Percentiles rank a stretch among this genome's conserved stretches.
These are phyloP conservation scores for Coniochaeta prunicola DNA, from an alignment of 2,329 filamentous ascomycete species.

Conservation along the genomic window DNA sequence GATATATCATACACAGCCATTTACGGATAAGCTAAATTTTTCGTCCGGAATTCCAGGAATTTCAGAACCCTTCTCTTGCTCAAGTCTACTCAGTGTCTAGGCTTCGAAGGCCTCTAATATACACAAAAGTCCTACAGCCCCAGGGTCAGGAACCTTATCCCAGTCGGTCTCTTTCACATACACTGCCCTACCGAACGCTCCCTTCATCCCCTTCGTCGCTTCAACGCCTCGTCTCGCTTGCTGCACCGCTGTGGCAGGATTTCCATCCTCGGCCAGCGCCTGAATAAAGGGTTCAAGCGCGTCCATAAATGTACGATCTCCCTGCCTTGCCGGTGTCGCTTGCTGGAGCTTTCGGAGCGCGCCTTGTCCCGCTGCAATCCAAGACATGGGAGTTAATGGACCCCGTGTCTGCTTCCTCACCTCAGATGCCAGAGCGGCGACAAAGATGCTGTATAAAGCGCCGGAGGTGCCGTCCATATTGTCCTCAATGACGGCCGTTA, in stretches of 20 bases:
- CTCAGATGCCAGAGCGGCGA: conserved; percentile 72
- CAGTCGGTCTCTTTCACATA: conserved; percentile 74
- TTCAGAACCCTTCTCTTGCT: too few species aligned
- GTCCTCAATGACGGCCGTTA: conserved; percentile 47
- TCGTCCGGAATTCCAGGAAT: too few species aligned
- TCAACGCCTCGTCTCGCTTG: conserved; percentile 72
- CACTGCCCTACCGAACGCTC: conserved; percentile 75
- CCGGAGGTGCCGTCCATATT: conserved; percentile 57
- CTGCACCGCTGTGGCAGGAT: conserved; percentile 64
- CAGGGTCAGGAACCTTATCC: conserved; percentile 60
- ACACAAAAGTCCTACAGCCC: conserved; percentile 66
- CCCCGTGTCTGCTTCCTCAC: conserved; percentile 37
- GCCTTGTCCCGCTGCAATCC: conserved; percentile 62
- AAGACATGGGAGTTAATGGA: conserved; percentile 30
- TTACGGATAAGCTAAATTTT: too few species aligned
- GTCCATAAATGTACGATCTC: conserved; percentile 87
- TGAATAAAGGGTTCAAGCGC: conserved; percentile 83
- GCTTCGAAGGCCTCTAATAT: too few species aligned
- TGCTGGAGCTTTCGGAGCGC: conserved; percentile 63
- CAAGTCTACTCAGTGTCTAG: too few species aligned
- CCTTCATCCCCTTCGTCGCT: conserved; percentile 84
- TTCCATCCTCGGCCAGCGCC: conserved; percentile 55
- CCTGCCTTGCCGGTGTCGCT: conserved; percentile 86
- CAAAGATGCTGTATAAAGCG: conserved; percentile 69
- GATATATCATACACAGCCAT: too few species aligned